Evolutionary conservation across 257 asterid genomes (phyloP).

Genomic region (Solanum chiquidenum): DNA sequence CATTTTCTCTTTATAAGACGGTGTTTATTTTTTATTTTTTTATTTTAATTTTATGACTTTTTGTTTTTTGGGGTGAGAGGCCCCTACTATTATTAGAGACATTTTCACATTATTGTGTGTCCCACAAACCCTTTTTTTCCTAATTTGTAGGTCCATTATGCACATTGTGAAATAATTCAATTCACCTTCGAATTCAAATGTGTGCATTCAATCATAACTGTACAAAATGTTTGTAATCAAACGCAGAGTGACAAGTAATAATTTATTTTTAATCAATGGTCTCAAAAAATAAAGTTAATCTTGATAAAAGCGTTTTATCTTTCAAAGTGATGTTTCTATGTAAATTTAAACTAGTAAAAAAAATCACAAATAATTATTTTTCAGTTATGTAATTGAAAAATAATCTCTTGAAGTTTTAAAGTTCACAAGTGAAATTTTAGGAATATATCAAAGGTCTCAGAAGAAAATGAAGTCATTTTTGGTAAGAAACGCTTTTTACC

Average conservation of each 20-base stretch:
- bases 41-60: no score
- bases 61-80: not conserved
- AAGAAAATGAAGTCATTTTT: not conserved
- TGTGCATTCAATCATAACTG: not conserved
- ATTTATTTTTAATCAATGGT: not conserved
- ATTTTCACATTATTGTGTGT: conserved; percentile 2
- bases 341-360: no score
- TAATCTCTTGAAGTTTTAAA: not conserved
- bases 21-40: not conserved
- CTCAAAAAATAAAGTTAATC: not conserved
- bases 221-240: not conserved
- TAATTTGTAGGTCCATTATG: not conserved
- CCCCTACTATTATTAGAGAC: conserved; percentile 2
- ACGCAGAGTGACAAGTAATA: not conserved
- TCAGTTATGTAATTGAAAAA: no score
- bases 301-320: not conserved
- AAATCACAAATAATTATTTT: no score
- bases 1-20: not conserved
- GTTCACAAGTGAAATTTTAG: not conserved
- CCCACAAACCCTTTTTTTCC: not conserved
- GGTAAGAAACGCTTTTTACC: not conserved
- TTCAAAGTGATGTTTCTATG: no score
- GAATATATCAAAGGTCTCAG: not conserved
- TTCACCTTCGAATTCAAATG: not conserved
- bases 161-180: conserved; percentile 4